These are phyloP conservation scores for Citrus inodora DNA, from an alignment of 345 rosid genomes.

Conservation along the genomic window DNA sequence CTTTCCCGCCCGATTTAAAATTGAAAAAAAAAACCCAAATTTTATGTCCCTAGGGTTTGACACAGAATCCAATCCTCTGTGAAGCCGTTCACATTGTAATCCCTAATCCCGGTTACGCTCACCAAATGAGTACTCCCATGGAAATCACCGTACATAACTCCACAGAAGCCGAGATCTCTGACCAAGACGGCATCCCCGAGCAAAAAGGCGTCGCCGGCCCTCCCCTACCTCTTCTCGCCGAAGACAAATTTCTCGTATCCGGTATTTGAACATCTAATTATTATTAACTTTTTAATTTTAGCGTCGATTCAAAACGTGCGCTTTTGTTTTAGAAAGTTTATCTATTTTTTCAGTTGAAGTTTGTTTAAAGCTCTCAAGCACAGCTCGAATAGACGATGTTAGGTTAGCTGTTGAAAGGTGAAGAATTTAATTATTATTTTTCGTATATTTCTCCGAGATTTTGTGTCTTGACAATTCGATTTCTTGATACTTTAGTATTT, in stretches of 20 bases:
- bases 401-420: conserved; percentile 73
- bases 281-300: background rate
- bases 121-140: conserved; percentile 61
- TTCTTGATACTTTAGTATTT: background rate
- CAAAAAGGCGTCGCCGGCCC: conserved; percentile 27
- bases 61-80: background rate
- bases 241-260: conserved; percentile 63
- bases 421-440: background rate
- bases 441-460: background rate
- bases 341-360: conserved; percentile 64
- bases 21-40: background rate
- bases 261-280: conserved; percentile 28
- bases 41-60: conserved; percentile 4
- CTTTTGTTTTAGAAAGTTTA: background rate
- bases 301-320: background rate
- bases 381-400: conserved; percentile 68
- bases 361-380: conserved; percentile 83
- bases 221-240: conserved; percentile 28
- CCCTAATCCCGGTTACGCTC: conserved; percentile 2
- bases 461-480: background rate
- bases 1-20: conserved; percentile 21
- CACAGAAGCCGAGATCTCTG: conserved; percentile 20
- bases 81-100: conserved; percentile 4
- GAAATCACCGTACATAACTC: conserved; percentile 45
- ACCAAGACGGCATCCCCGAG: conserved; percentile 24